A percentile compares a stretch with the other conserved stretches of the same genome.
These are phyloP conservation scores for Puccinia coronata DNA, from an alignment of 1,284 basidiomycete species.

Conservation along the genomic window DNA sequence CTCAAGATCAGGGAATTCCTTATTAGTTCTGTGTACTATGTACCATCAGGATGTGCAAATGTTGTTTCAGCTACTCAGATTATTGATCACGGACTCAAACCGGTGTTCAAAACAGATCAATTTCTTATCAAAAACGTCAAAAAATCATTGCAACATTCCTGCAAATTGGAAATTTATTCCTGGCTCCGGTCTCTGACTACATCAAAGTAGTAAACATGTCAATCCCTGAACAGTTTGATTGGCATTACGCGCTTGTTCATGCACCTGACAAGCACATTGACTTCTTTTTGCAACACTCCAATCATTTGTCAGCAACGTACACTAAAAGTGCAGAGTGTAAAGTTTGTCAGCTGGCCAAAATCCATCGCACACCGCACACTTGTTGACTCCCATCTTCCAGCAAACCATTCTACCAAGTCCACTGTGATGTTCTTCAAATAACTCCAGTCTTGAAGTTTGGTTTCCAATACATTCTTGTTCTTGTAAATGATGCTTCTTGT, in stretches of 20 bases:
- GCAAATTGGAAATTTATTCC: neutral
- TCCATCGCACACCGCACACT: neutral
- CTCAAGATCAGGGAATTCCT: neutral
- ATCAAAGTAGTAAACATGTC: neutral
- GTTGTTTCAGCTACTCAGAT: neutral
- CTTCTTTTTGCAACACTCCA: neutral
- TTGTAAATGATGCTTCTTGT: slow-evolving; percentile 2
- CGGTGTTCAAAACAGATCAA: neutral
- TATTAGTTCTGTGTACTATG: slow-evolving; percentile 2
- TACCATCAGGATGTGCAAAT: slow-evolving; percentile 10
- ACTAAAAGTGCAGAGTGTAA: neutral
- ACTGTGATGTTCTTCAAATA: slow-evolving; percentile 10
- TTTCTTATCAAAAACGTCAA: neutral
- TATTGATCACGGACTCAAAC: slow-evolving; percentile 5
- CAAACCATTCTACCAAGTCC: neutral
- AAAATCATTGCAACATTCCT: neutral
- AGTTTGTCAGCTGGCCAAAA: neutral
- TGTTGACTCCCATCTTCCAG: neutral
- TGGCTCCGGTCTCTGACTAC: neutral
- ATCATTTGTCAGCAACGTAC: neutral
- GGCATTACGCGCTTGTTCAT: slow-evolving; percentile 13
- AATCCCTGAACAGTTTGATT: neutral
- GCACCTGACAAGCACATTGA: neutral
- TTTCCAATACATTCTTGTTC: slow-evolving; percentile 7
- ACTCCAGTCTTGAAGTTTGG: neutral